A percentile compares a stretch with the other conserved stretches of the same genome.
Evolutionary conservation across 768 basidiomycete genomes (phyloP).

Genomic region (Phylloporus arenicola): DNA sequence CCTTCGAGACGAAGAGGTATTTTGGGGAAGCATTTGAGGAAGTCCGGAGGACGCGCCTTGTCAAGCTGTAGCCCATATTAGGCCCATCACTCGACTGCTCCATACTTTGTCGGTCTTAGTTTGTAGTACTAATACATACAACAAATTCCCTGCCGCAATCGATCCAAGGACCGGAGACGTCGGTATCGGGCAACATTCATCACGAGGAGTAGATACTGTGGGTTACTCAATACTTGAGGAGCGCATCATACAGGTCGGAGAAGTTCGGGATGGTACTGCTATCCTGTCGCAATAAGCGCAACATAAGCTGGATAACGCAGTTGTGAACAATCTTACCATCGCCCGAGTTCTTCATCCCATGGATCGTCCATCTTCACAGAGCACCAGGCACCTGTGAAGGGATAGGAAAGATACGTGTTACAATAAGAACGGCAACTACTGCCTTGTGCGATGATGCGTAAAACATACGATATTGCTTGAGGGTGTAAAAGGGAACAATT

Average conservation of each 20-base stretch:
- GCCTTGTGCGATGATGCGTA: constrained; percentile 16
- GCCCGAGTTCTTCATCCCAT: not conserved
- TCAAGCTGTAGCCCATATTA: constrained; percentile 8
- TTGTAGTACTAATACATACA: constrained; percentile 14
- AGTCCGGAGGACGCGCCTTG: constrained; percentile 45
- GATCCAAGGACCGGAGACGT: constrained; percentile 3
- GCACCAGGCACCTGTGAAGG: constrained; percentile 12
- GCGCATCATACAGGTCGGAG: not conserved
- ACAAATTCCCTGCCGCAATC: constrained; percentile 2
- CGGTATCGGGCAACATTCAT: constrained; percentile 5
- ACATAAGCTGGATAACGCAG: not conserved
- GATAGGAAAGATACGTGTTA: constrained; percentile 15
- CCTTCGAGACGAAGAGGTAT: constrained; percentile 65
- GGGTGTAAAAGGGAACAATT: constrained; percentile 18
- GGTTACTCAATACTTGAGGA: constrained; percentile 10
- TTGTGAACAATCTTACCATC: constrained; percentile 11
- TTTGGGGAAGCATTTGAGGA: constrained; percentile 53
- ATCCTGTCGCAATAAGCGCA: constrained; percentile 1
- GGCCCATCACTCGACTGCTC: not conserved
- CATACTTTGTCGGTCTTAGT: not conserved
- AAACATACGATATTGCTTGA: constrained; percentile 31
- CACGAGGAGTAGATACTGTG: constrained; percentile 8
- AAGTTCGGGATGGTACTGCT: not conserved
- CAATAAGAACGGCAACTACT: constrained; percentile 15
- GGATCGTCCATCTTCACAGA: constrained; percentile 5